Evolutionary conservation across 2,329 filamentous ascomycete genomes (phyloP).

Genomic region (Colletotrichum costaricense): DNA sequence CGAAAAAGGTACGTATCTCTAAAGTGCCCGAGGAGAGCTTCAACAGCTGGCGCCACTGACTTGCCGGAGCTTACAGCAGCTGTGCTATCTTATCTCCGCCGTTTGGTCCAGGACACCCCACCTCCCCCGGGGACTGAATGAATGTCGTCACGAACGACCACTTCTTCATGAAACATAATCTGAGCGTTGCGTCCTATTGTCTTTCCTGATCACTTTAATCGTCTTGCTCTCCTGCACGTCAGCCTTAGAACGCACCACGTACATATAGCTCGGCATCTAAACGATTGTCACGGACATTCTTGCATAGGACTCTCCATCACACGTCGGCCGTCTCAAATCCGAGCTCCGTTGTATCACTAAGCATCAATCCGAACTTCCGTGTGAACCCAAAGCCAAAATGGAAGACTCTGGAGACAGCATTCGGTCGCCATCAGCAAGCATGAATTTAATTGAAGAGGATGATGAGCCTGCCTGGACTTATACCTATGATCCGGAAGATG

Average conservation of each 20-base stretch:
- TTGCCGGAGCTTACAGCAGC: conserved; percentile 29
- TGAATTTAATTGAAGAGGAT: background rate
- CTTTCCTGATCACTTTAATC: background rate
- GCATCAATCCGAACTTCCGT: conserved; percentile 28
- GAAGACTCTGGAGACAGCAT: background rate
- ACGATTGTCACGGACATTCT: background rate
- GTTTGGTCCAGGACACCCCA: conserved; percentile 25
- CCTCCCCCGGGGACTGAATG: conserved; percentile 28
- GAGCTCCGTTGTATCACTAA: conserved; percentile 33
- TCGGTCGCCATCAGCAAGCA: background rate
- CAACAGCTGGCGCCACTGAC: conserved; percentile 1
- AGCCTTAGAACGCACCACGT: background rate
- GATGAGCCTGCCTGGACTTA: conserved; percentile 13
- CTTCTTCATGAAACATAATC: conserved; percentile 25
- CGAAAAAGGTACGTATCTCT: background rate
- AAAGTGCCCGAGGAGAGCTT: background rate
- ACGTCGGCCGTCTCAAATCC: conserved; percentile 33
- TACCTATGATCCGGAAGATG: conserved; percentile 21
- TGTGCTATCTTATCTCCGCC: conserved; percentile 36
- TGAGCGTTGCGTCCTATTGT: background rate
- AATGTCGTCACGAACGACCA: conserved; percentile 34
- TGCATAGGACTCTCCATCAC: conserved; percentile 3
- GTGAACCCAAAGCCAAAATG: conserved; percentile 24
- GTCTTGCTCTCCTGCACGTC: background rate
- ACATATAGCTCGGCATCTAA: background rate